Base-by-base conservation (phyloP, 495 filamentous ascomycete genomes). In the Penicillium chermesinum region DNA sequence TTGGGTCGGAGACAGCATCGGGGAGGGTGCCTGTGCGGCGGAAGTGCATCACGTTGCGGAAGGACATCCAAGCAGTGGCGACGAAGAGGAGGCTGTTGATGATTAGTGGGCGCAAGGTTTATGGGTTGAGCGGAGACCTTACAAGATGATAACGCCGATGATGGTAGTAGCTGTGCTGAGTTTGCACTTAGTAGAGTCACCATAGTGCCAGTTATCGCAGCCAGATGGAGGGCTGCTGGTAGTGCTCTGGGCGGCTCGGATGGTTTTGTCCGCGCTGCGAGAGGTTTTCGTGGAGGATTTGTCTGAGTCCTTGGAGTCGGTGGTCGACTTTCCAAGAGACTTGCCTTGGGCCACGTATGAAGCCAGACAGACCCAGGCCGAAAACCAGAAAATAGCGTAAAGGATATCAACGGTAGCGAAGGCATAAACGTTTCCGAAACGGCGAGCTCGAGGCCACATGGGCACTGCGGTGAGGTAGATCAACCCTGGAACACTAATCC, bases 401-500 rank as follows among this genome's bases (percentile, higher is more conserved):
- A 91, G 41, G 2, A 73, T 67, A 61, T 97, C 91, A 38, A 94
- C 69, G 4, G 74, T 75, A 15, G 85, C 79, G 66, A 95, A 88
- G 43, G 80, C 89, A 62, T 93, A 90, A 8, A 88, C 84, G 54
- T 95, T 83, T 38, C 87, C 87, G 52, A 90, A 80, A 56, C 81
- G 83, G 21, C 80, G 77, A 21, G 89, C 87, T 49, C 89, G 83
- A n/a, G 81, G 76, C 74, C 88, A 96, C 59, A 88, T 83, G 18
- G 89, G 90, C 4, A 89, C 81, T 72, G 89, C 86, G 41, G 81
- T 78, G 46, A 91, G 77, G 64, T 91, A 97, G 48, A 96, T 78
- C 51, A 93, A 78, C 18, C 82, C 87, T 4, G 89, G 90, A 45
- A 90, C 76, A 47, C 82, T 84, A 49, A 95, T 66, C 79, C 89